These are phyloP conservation scores for Solanum phureja DNA, from an alignment of 257 asterid species.

Conservation along the genomic window DNA sequence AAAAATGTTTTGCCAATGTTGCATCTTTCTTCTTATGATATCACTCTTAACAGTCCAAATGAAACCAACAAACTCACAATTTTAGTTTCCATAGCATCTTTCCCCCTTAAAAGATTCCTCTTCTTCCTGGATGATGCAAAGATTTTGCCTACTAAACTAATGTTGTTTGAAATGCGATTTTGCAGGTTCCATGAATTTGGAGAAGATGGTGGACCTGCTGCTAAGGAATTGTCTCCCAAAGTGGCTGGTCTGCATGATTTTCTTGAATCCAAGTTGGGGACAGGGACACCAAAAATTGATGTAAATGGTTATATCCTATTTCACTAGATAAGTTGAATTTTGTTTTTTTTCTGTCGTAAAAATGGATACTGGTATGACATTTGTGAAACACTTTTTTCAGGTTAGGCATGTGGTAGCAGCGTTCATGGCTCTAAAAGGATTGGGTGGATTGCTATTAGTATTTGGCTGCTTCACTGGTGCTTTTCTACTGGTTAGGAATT, in stretches of 20 bases:
- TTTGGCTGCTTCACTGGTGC: constrained; percentile 79
- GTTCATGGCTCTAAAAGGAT: constrained; percentile 57
- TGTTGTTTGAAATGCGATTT: not conserved
- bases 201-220: constrained; percentile 84
- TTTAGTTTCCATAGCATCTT: not conserved
- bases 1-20: not conserved
- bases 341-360: not conserved
- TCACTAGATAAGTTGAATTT: not conserved
- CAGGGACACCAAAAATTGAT: constrained; percentile 35
- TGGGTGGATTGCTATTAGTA: constrained; percentile 82
- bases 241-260: constrained; percentile 38
- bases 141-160: not conserved
- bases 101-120: not conserved
- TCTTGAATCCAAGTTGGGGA: constrained; percentile 39
- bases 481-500: constrained; percentile 54
- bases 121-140: not conserved
- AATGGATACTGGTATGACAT: not conserved
- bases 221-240: constrained; percentile 68
- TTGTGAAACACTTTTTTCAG: constrained; percentile 29
- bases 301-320: constrained; percentile 23
- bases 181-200: constrained; percentile 81
- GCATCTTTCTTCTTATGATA: not conserved
- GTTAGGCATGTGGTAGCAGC: constrained; percentile 50
- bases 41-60: not conserved
- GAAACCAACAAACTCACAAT: not conserved